Base-by-base conservation (phyloP, 2,329 filamentous ascomycete genomes). In the Monilinia vaccinii-corymbosi region DNA sequence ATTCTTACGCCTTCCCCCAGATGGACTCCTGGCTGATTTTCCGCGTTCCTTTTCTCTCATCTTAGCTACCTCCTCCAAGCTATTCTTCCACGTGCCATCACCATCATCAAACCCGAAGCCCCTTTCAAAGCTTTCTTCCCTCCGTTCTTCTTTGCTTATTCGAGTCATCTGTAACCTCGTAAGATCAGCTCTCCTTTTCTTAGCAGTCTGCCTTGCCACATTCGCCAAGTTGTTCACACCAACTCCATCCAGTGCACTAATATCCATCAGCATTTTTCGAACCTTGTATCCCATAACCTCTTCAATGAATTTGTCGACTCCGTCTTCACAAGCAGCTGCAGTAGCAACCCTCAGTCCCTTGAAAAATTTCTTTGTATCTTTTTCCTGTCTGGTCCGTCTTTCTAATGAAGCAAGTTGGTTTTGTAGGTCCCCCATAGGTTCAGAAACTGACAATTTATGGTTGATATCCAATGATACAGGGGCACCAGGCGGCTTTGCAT, bases 281-380 rank as follows among this genome's bases (percentile, higher is more conserved):
- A 84, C 76, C 16, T 78, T 73, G 28, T 81, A 67, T 0, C 82
- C 82, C 0, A 80, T 83, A 62, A 76, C 75, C 25, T 77, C 71
- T 32, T 75, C 73, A 58, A 85, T 78, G 68, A 78, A 78, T 0
- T 75, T 74, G 66, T 84, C 80, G 2, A 83, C 75, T 40, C 76
- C 72, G 59, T 80, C 76, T 59, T 84, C 78, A 53, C 80, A 82
- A 5, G 81, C 81, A 13, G 81, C 82, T 6, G 78, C 78, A 34
- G 79, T 76, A 6, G 80, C 81, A 44, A 84, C 76, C 61, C 80
- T 78, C 13, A 85, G 71, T 0, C 81, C 82, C 55, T 76, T 74
- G 52, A 84, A 74, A 3, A 84, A 77, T 66, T 82, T 79, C 49
- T 75, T 74, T 66, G 34, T 59, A 32, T 53, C 34, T 28, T 18